Conservation (phyloP, 2,329 filamentous ascomycete species). For the Lecanoromycetidae sp. region DNA sequence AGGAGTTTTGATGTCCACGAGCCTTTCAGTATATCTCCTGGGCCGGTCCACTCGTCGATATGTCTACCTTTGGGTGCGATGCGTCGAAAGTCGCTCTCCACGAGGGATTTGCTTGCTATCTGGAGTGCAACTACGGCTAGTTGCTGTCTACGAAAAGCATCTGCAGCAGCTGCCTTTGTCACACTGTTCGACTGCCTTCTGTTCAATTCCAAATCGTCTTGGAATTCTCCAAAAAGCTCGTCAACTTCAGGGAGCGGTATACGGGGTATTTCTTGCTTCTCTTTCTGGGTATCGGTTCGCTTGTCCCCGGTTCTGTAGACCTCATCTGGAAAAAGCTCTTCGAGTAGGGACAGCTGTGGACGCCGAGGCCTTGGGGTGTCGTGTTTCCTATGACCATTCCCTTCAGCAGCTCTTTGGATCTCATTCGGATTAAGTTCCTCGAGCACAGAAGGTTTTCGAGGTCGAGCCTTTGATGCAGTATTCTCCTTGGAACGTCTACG, state of each 20-base stretch:
- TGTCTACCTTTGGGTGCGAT: slow-evolving; percentile 50
- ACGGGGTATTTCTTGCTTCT: slow-evolving; percentile 23
- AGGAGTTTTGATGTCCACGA: slow-evolving; percentile 9
- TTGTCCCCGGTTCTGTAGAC: not conserved
- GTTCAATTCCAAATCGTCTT: not conserved
- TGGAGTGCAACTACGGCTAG: slow-evolving; percentile 43
- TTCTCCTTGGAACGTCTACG: too few species aligned
- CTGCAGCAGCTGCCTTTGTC: slow-evolving; percentile 18
- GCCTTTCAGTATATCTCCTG: slow-evolving; percentile 45
- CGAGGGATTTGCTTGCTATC: slow-evolving; percentile 47
- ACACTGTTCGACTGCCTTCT: not conserved
- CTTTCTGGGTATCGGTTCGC: not conserved
- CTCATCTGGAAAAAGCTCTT: slow-evolving; percentile 46
- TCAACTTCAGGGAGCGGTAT: slow-evolving; percentile 18
- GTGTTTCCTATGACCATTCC: too few species aligned
- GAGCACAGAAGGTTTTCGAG: too few species aligned
- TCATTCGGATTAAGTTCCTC: too few species aligned
- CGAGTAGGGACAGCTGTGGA: slow-evolving; percentile 27
- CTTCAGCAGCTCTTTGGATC: too few species aligned
- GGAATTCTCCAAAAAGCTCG: not conserved
- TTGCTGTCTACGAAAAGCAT: slow-evolving; percentile 22
- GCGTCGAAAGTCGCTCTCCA: slow-evolving; percentile 59
- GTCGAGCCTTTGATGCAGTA: too few species aligned
- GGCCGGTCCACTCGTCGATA: slow-evolving; percentile 53
- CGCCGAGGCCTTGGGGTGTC: too few species aligned